These are phyloP conservation scores for Dimocarpus longan DNA, from an alignment of 345 rosid genomes.

Conservation along the genomic window DNA sequence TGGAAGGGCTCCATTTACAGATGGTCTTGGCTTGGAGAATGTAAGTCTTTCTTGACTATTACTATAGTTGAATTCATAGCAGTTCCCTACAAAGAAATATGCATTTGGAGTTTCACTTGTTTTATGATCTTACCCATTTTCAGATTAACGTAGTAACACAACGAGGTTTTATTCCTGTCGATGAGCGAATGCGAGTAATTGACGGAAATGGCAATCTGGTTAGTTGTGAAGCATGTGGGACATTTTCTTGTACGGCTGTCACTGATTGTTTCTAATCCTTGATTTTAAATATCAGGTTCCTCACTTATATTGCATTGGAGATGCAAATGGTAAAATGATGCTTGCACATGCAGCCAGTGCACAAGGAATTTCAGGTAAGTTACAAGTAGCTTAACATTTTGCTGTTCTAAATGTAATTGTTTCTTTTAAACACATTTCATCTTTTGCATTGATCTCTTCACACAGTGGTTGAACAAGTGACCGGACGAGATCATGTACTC, in stretches of 20 bases:
- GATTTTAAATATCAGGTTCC: slow-evolving; percentile 61
- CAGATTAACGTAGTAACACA: slow-evolving; percentile 92
- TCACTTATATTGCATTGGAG: slow-evolving; percentile 89
- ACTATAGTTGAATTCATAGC: neutral
- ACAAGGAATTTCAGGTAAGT: slow-evolving; percentile 96
- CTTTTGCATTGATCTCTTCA: slow-evolving; percentile 20
- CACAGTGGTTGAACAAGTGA: slow-evolving; percentile 93
- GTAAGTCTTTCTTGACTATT: slow-evolving; percentile 42
- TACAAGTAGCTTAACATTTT: neutral
- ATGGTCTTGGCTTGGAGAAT: slow-evolving; percentile 95
- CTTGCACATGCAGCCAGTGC: slow-evolving; percentile 99
- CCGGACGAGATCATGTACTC: slow-evolving; percentile 88
- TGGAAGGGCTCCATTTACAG: slow-evolving; percentile 98
- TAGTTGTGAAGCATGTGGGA: slow-evolving; percentile 16
- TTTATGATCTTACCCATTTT: neutral
- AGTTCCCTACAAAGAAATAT: slow-evolving; percentile 3
- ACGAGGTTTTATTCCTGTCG: slow-evolving; percentile 90
- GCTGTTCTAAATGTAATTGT: slow-evolving; percentile 1
- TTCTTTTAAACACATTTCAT: slow-evolving; percentile 11
- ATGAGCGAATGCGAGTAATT: slow-evolving; percentile 84
- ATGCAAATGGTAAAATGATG: slow-evolving; percentile 99
- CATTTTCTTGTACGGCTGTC: neutral
- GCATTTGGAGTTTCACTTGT: slow-evolving; percentile 1
- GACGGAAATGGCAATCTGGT: slow-evolving; percentile 87
- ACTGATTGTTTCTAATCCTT: slow-evolving; percentile 14